Evolutionary conservation across 257 asterid genomes (phyloP).

Genomic region (Mentha longifolia): DNA sequence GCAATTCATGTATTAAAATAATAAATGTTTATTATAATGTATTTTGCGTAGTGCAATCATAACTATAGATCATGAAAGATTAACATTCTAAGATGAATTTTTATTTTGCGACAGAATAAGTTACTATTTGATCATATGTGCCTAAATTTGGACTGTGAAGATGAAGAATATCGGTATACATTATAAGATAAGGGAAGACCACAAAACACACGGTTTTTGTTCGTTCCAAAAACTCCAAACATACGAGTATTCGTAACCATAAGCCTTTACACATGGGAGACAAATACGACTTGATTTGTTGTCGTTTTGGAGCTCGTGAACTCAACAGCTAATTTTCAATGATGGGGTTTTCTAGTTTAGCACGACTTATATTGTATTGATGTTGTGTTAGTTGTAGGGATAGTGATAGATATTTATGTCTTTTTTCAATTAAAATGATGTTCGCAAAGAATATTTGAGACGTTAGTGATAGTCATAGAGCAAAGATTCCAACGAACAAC

Average conservation of each 20-base stretch:
- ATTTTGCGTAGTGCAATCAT: too few species aligned
- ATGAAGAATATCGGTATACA: too few species aligned
- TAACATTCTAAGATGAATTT: too few species aligned
- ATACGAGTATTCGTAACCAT: background rate
- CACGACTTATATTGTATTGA: background rate
- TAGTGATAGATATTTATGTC: background rate
- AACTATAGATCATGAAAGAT: too few species aligned
- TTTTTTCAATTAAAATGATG: background rate
- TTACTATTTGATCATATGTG: too few species aligned
- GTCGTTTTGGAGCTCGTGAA: conserved; percentile 14
- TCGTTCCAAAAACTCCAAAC: conserved; percentile 34
- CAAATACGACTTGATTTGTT: conserved; percentile 4
- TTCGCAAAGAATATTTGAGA: background rate
- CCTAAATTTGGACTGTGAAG: too few species aligned
- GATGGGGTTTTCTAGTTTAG: background rate
- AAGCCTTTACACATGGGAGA: conserved; percentile 41
- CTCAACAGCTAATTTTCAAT: background rate
- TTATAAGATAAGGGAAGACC: background rate
- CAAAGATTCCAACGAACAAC: background rate
- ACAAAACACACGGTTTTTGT: conserved; percentile 31
- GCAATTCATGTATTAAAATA: too few species aligned
- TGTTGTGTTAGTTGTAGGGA: background rate
- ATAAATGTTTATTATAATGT: too few species aligned
- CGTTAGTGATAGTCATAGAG: background rate
- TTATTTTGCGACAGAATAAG: too few species aligned